Evolutionary conservation across 2,329 filamentous ascomycete species (phyloP).

Genomic region (Aphanocladium album): DNA sequence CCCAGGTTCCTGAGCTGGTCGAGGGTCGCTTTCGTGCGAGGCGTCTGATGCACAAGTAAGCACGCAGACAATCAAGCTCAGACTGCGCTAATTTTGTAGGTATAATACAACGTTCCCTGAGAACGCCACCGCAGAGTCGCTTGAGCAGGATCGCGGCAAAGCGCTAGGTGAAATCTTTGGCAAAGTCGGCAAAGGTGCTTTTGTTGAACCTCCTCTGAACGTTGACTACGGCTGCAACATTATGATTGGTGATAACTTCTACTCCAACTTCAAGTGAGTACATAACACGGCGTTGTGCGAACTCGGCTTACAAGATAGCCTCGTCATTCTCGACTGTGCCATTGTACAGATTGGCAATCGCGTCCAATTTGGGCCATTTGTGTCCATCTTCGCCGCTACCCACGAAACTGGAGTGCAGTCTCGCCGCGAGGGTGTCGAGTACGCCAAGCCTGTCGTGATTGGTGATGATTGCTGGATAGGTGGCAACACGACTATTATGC

Average conservation of each 20-base stretch:
- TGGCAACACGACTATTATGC: slow-evolving; percentile 43
- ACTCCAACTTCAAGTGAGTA: slow-evolving; percentile 45
- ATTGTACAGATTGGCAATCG: slow-evolving; percentile 64
- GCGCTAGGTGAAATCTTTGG: slow-evolving; percentile 47
- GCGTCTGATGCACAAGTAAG: slow-evolving; percentile 50
- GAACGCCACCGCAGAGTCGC: slow-evolving; percentile 36
- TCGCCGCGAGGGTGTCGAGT: slow-evolving; percentile 43
- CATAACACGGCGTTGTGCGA: not conserved
- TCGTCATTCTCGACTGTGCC: slow-evolving; percentile 68
- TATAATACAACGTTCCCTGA: slow-evolving; percentile 49
- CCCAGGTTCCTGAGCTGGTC: slow-evolving; percentile 42
- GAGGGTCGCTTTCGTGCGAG: slow-evolving; percentile 49
- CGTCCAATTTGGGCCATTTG: slow-evolving; percentile 67
- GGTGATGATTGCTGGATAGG: slow-evolving; percentile 54
- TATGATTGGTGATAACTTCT: slow-evolving; percentile 56
- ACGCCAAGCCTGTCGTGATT: slow-evolving; percentile 41
- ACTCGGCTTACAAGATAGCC: slow-evolving; percentile 22
- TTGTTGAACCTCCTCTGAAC: slow-evolving; percentile 57
- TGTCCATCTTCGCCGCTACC: slow-evolving; percentile 64
- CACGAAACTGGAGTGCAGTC: slow-evolving; percentile 61
- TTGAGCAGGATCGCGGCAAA: slow-evolving; percentile 35
- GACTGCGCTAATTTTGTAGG: not conserved
- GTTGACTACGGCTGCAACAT: slow-evolving; percentile 65
- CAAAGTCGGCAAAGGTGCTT: slow-evolving; percentile 44
- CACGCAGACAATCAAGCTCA: not conserved